Evolutionary conservation across 2,329 filamentous ascomycete genomes (phyloP), one percentile per base, ranked within the genome.

Genomic region (Penicillium capsulatum): DNA sequence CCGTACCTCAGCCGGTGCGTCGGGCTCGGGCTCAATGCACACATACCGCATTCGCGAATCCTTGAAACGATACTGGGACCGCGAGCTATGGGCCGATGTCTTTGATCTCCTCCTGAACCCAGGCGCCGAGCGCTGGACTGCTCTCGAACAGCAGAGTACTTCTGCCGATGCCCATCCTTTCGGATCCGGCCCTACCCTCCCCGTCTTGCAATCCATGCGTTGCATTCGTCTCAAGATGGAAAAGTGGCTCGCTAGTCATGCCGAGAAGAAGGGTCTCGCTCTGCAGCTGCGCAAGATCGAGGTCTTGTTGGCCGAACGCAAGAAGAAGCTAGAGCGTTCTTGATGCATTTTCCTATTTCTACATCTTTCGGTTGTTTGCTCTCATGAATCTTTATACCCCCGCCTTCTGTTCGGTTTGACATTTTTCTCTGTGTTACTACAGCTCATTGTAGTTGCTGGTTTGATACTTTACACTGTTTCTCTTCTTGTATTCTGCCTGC

Each of bases 1-100:
- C 1, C 54, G 52, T 1, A 43, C 38, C 10, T 51, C 51, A 30
- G 37, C 46, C 7, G 44, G 44, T 3, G 40, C 14, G 6, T 28
- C 26, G 2, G 36, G 34, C 19, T 19, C 44, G 7, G 36, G 43
- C 10, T 38, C 43, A 7, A 24, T 37, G 6, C 34, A 85, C 59
- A 81, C 75, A 33, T 97, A 95, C 68, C 80, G 77, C 48, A 81
- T 96, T 50, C 79, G 84, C 36, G 91, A 96, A 66, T 79, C 73
- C 10, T 68, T 97, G 45, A 98, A 98, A 72, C 71, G 92, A 31
- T 98, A 98, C 67, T 98, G 92, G 92, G 90, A 97, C 72, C 84
- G 82, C 34, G 89, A 95, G 34, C 79, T 97, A 31, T 98, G 92
- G 92, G 68, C 61, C 2, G 81, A 85, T 44, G 81, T 84, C 33